Percentiles rank a stretch among this genome's conserved stretches.
phyloP scores from a whole-genome alignment of 441 rosid genomes.

The Pelargonium fulgidum region DNA sequence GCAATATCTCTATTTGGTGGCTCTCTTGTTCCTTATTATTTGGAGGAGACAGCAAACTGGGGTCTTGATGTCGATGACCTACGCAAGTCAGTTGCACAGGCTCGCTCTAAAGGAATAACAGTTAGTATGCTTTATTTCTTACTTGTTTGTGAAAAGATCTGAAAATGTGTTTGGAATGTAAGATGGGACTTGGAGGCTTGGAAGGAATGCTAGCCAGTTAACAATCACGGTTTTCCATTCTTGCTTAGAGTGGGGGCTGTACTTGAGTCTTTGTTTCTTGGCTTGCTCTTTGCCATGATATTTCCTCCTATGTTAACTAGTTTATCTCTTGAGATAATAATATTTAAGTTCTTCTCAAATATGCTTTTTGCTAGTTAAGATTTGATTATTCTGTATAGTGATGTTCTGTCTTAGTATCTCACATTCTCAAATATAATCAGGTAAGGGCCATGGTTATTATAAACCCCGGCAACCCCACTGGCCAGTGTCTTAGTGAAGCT shows the following conservation, averaged over 20 bases:
- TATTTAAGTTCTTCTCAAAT: no score
- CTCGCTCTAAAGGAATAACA: conserved; percentile 75
- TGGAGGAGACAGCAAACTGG: conserved; percentile 96
- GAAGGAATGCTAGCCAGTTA: neutral
- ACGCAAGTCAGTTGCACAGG: conserved; percentile 60
- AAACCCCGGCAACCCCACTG: conserved; percentile 97
- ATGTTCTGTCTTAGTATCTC: conserved; percentile 6
- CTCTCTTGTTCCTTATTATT: conserved; percentile 83
- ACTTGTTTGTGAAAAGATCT: conserved; percentile 10
- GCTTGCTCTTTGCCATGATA: no score
- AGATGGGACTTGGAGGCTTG: neutral
- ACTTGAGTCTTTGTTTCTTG: no score
- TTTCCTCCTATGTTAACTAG: no score
- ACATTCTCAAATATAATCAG: conserved; percentile 32
- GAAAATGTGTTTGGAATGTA: conserved; percentile 6
- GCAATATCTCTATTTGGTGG: conserved; percentile 82
- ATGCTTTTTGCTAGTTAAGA: no score
- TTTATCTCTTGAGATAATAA: no score
- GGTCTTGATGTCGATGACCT: conserved; percentile 85
- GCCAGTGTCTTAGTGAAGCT: conserved; percentile 88
- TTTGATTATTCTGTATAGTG: no score
- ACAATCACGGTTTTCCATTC: no score
- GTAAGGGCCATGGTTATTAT: conserved; percentile 95
- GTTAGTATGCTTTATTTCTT: conserved; percentile 41
- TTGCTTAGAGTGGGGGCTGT: no score